These are phyloP conservation scores for Picocystis salinarum DNA, from an alignment of 139 green algal species.

Conservation along the genomic window DNA sequence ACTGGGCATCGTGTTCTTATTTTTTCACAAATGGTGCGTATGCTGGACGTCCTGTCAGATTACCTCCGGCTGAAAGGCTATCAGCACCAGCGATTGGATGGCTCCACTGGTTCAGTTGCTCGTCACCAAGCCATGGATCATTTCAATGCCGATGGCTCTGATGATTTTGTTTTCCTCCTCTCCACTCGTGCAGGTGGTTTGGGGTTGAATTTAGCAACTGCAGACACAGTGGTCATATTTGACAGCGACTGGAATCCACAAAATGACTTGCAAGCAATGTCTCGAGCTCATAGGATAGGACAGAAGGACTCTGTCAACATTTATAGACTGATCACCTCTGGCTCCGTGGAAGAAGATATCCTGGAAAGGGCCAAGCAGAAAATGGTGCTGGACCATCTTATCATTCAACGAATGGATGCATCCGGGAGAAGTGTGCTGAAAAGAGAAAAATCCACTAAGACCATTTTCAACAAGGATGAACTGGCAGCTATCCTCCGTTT, in stretches of 20 bases:
- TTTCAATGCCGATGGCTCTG: constrained; percentile 74
- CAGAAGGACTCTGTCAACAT: constrained; percentile 88
- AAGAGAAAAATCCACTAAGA: constrained; percentile 22
- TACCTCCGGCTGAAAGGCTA: constrained; percentile 76
- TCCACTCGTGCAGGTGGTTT: constrained; percentile 68
- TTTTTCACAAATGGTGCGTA: constrained; percentile 74
- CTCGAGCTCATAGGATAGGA: constrained; percentile 78
- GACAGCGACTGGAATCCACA: constrained; percentile 39
- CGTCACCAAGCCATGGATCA: constrained; percentile 78
- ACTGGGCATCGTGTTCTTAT: constrained; percentile 72
- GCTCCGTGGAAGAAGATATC: constrained; percentile 82
- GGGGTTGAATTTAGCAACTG: constrained; percentile 74
- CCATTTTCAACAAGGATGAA: constrained; percentile 86
- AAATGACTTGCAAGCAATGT: constrained; percentile 55
- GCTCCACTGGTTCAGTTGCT: constrained; percentile 47
- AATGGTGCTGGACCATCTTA: constrained; percentile 93
- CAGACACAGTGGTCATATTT: constrained; percentile 68
- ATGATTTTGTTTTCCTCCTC: constrained; percentile 89
- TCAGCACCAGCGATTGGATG: constrained; percentile 77
- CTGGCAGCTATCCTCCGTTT: constrained; percentile 84
- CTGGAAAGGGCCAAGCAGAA: constrained; percentile 80
- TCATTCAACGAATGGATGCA: constrained; percentile 86
- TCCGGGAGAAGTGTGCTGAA: constrained; percentile 53
- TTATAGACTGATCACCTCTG: constrained; percentile 74
- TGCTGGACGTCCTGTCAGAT: constrained; percentile 87